Conservation (phyloP, 2,329 filamentous ascomycete genomes). For the Cadophora sp. region DNA sequence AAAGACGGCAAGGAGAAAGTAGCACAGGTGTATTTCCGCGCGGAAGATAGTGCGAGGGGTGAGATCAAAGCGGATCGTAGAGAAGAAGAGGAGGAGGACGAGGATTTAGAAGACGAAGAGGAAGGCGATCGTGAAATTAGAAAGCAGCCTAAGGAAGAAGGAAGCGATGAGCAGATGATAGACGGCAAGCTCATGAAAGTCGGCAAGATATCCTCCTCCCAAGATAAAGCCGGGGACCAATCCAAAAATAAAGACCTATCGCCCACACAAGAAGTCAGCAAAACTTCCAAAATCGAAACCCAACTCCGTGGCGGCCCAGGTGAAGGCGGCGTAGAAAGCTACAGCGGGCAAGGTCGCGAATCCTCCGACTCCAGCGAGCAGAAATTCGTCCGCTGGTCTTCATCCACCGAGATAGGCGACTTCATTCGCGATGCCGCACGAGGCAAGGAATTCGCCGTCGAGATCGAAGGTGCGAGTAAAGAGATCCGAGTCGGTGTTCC, state of each 20-base stretch:
- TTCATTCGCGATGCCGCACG: constrained; percentile 91
- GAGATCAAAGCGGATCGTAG: constrained; percentile 50
- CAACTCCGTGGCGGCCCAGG: constrained; percentile 54
- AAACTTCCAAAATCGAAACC: constrained; percentile 41
- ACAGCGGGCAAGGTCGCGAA: constrained; percentile 73
- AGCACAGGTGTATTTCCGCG: constrained; percentile 79
- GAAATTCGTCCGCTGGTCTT: constrained; percentile 86
- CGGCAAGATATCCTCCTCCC: constrained; percentile 41
- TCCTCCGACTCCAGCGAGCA: constrained; percentile 39
- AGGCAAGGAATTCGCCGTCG: constrained; percentile 83
- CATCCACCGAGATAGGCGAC: constrained; percentile 88
- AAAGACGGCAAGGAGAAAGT: constrained; percentile 71
- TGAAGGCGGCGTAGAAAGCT: constrained; percentile 70
- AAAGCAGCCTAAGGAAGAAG: constrained; percentile 46
- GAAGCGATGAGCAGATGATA: constrained; percentile 56
- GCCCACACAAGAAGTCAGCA: neutral
- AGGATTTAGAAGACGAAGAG: constrained; percentile 44
- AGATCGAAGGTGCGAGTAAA: constrained; percentile 73
- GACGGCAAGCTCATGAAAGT: constrained; percentile 51
- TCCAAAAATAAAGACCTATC: neutral
- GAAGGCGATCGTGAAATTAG: constrained; percentile 28
- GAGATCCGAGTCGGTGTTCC: constrained; percentile 83
- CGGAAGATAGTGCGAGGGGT: constrained; percentile 74
- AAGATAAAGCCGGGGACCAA: constrained; percentile 35
- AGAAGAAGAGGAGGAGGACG: constrained; percentile 45